Percentiles rank a stretch among this genome's conserved stretches.
Conservation (phyloP, 2,329 filamentous ascomycete genomes). For the Penicillium crustosum region DNA sequence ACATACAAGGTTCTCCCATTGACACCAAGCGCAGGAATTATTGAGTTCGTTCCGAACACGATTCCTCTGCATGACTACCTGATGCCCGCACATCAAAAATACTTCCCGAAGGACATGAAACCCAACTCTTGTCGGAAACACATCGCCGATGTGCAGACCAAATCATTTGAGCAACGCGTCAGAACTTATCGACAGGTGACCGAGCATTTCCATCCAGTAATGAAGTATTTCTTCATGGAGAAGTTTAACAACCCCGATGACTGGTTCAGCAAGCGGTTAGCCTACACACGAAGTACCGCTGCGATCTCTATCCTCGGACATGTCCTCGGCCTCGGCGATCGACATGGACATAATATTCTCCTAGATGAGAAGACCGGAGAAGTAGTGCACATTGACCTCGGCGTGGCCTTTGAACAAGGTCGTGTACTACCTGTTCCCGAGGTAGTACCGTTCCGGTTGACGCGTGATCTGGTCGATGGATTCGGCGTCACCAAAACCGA, state of each 20-base stretch:
- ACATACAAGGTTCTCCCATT: slow-evolving; percentile 97
- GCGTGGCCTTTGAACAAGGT: slow-evolving; percentile 95
- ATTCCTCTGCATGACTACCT: slow-evolving; percentile 89
- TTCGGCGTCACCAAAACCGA: slow-evolving; percentile 96
- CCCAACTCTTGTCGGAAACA: slow-evolving; percentile 73
- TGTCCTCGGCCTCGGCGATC: slow-evolving; percentile 86
- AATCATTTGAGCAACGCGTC: slow-evolving; percentile 69
- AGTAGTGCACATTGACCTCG: slow-evolving; percentile 94
- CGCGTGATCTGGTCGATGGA: slow-evolving; percentile 90
- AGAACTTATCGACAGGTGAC: slow-evolving; percentile 74
- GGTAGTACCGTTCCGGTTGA: slow-evolving; percentile 91
- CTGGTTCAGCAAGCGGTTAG: slow-evolving; percentile 86
- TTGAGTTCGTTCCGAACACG: slow-evolving; percentile 95
- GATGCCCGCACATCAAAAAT: slow-evolving; percentile 83
- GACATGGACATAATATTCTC: slow-evolving; percentile 95
- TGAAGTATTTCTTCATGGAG: slow-evolving; percentile 97
- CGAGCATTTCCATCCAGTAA: slow-evolving; percentile 83
- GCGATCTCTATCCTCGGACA: slow-evolving; percentile 94
- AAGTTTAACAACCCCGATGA: slow-evolving; percentile 90
- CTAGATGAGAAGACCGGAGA: slow-evolving; percentile 87
- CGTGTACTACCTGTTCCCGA: slow-evolving; percentile 94
- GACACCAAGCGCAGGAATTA: slow-evolving; percentile 80
- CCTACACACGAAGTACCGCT: slow-evolving; percentile 90
- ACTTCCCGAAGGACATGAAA: slow-evolving; percentile 81
- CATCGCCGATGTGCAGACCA: slow-evolving; percentile 70